Evolutionary conservation across 2,329 filamentous ascomycete genomes (phyloP).

Genomic region (Emericellopsis atlantica): DNA sequence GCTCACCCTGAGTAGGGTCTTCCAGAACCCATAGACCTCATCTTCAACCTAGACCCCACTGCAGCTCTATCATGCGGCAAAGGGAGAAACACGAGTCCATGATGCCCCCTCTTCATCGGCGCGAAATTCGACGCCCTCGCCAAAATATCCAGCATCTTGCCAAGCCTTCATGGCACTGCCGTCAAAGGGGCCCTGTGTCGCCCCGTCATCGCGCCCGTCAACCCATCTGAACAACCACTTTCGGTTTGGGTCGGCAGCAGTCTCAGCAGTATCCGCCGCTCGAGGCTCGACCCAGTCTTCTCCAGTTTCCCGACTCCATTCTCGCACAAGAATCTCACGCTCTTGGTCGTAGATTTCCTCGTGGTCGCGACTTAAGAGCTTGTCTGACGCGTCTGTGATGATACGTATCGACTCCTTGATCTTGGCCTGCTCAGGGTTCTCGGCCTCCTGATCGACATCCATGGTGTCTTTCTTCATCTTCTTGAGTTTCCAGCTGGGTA

Average conservation of each 20-base stretch:
- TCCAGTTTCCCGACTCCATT: conserved; percentile 75
- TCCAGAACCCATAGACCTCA: too few relatives aligned
- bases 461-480: conserved; percentile 52
- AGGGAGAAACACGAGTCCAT: conserved; percentile 1
- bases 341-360: conserved; percentile 88
- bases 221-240: conserved; percentile 88
- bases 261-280: conserved; percentile 16
- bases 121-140: conserved; percentile 73
- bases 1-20: too few relatives aligned
- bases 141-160: conserved; percentile 88
- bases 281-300: conserved; percentile 62
- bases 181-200: conserved; percentile 80
- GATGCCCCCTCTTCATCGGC: conserved; percentile 10
- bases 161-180: conserved; percentile 76
- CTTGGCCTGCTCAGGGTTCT: conserved; percentile 56
- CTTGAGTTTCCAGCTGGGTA: conserved; percentile 59
- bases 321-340: conserved; percentile 68
- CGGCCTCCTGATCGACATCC: conserved; percentile 49
- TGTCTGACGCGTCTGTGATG: conserved; percentile 84
- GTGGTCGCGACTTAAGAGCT: conserved; percentile 69
- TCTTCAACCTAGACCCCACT: too few relatives aligned
- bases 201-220: conserved; percentile 69
- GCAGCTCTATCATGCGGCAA: too few relatives aligned
- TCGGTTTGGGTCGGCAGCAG: conserved; percentile 7
- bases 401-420: conserved; percentile 65